Evolutionary conservation across 176 grass and related monocot genomes (phyloP).

Genomic region (Musa acuminata): DNA sequence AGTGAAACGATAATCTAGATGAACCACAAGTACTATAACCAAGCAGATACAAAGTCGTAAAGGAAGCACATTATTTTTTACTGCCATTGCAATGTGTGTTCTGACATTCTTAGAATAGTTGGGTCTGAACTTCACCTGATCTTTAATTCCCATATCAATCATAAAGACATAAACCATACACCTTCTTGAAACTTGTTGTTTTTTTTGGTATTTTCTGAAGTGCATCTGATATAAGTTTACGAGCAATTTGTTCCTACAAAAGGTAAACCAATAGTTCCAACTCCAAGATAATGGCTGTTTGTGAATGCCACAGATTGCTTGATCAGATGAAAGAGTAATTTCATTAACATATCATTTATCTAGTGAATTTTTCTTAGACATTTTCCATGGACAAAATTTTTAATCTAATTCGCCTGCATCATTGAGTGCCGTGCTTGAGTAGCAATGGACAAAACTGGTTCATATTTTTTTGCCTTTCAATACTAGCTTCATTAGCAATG

Average conservation of each 20-base stretch:
- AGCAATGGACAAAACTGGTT: not conserved
- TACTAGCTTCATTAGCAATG: not conserved
- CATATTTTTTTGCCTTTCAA: not conserved
- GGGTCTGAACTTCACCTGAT: too few relatives aligned
- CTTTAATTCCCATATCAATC: too few relatives aligned
- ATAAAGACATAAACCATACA: too few relatives aligned
- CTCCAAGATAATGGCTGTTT: not conserved
- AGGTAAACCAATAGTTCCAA: not conserved
- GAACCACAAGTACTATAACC: not conserved
- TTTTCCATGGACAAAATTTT: not conserved
- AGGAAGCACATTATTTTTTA: too few relatives aligned
- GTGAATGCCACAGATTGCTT: not conserved
- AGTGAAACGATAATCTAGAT: not conserved
- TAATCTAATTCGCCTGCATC: not conserved
- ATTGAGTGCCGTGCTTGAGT: not conserved
- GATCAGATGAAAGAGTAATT: not conserved
- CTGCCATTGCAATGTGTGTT: too few relatives aligned
- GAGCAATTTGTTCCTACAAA: not conserved
- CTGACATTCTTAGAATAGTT: too few relatives aligned
- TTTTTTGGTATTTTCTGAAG: too few relatives aligned
- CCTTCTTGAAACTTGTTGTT: too few relatives aligned
- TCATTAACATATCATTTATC: not conserved
- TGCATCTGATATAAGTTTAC: too few relatives aligned
- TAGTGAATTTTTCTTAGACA: too few relatives aligned
- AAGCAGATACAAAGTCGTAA: too few relatives aligned